A percentile compares a stretch with the other conserved stretches of the same genome.
Evolutionary conservation across 2,329 filamentous ascomycete species (phyloP).

Genomic region (Exophiala phaeomuriformis): DNA sequence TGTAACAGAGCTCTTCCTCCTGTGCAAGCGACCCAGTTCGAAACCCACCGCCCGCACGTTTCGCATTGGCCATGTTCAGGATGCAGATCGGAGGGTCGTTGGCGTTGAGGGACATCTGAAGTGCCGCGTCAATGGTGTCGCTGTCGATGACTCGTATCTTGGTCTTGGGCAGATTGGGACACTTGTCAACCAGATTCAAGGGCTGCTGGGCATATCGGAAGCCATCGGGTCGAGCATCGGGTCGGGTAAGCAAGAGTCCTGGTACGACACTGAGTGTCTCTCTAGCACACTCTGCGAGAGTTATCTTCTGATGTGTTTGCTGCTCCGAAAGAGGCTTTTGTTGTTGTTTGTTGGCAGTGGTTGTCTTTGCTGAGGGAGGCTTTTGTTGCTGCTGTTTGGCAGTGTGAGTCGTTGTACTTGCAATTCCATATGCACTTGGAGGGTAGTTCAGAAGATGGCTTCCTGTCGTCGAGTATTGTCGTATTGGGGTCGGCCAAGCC

Average conservation of each 20-base stretch:
- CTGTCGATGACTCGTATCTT: slow-evolving; percentile 48
- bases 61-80: slow-evolving; percentile 59
- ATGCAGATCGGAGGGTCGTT: slow-evolving; percentile 45
- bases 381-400: too few relatives aligned
- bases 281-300: slow-evolving; percentile 39
- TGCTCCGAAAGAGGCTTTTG: not conserved
- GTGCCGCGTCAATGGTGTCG: slow-evolving; percentile 53
- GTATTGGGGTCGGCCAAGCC: too few relatives aligned
- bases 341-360: not conserved
- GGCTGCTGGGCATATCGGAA: slow-evolving; percentile 34
- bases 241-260: slow-evolving; percentile 41
- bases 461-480: too few relatives aligned
- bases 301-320: slow-evolving; percentile 7
- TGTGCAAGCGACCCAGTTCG: slow-evolving; percentile 55
- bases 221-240: slow-evolving; percentile 36
- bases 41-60: slow-evolving; percentile 57
- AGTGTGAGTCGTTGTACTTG: too few relatives aligned
- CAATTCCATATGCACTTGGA: too few relatives aligned
- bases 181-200: slow-evolving; percentile 38
- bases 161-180: slow-evolving; percentile 36
- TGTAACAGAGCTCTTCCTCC: slow-evolving; percentile 62
- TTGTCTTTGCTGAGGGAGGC: not conserved
- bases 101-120: slow-evolving; percentile 29
- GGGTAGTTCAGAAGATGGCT: too few relatives aligned
- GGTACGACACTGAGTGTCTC: slow-evolving; percentile 47